Percentiles rank a stretch among this genome's conserved stretches.
These are phyloP conservation scores for Wickerhamiella pararugosa DNA, from an alignment of 1,139 yeast genomes.

Conservation along the genomic window DNA sequence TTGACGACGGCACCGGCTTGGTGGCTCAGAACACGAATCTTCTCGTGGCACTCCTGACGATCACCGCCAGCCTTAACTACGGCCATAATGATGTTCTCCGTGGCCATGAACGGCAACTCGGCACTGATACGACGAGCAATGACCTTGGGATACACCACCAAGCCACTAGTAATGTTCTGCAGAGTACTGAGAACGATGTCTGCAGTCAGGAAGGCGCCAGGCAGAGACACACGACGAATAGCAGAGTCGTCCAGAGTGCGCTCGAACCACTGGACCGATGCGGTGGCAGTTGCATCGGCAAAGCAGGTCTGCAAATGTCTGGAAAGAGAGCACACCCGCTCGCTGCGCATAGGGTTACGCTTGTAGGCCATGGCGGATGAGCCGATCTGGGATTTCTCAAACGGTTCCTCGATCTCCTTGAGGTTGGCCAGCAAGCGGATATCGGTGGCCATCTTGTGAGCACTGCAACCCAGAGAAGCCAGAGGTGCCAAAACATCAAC, in stretches of 20 bases:
- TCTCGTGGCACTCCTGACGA: conserved; percentile 97
- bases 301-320: conserved; percentile 87
- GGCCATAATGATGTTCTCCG: conserved; percentile 98
- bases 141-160: conserved; percentile 96
- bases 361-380: conserved; percentile 98
- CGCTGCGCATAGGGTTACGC: conserved; percentile 99
- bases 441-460: conserved; percentile 97
- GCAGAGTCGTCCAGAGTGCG: conserved; percentile 98
- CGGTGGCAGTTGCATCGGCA: conserved; percentile 89
- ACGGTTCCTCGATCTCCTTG: conserved; percentile 96
- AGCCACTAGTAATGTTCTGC: conserved; percentile 82
- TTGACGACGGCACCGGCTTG: conserved; percentile 96
- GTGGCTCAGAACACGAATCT: conserved; percentile 90
- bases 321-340: conserved; percentile 92
- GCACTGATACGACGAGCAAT: conserved; percentile 90
- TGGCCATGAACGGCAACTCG: conserved; percentile 98
- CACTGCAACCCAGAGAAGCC: conserved; percentile 89
- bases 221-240: conserved; percentile 90
- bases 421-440: conserved; percentile 88
- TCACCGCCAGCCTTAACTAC: conserved; percentile 98
- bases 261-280: conserved; percentile 98
- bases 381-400: conserved; percentile 94
- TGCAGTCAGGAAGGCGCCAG: conserved; percentile 92
- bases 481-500: conserved; percentile 86
- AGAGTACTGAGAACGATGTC: conserved; percentile 84